These are phyloP conservation scores for Lupinus albus DNA, from an alignment of 306 rosid species.

Conservation along the genomic window DNA sequence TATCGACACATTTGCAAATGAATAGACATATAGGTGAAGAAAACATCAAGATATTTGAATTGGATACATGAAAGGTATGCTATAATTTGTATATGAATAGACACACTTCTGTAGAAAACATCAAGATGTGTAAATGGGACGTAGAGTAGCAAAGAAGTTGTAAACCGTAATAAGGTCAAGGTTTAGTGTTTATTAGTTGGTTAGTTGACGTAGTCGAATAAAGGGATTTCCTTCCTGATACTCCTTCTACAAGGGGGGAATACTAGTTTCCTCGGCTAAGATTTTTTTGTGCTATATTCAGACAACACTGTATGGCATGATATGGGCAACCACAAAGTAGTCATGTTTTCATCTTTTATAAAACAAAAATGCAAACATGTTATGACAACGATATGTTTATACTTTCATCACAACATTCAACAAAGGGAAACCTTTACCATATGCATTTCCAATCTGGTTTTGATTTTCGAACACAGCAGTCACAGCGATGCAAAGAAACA, in stretches of 20 bases:
- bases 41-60: background rate
- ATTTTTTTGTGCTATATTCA: background rate
- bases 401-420: conserved; percentile 10
- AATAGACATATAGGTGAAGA: background rate
- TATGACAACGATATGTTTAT: background rate
- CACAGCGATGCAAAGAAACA: conserved; percentile 90
- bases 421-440: conserved; percentile 55
- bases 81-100: background rate
- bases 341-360: background rate
- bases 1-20: background rate
- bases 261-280: background rate
- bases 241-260: background rate
- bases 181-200: background rate
- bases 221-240: background rate
- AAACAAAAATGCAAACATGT: conserved; percentile 10
- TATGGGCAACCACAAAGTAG: background rate
- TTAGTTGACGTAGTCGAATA: background rate
- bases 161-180: background rate
- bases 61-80: background rate
- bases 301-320: background rate
- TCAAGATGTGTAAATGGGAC: background rate
- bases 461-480: conserved; percentile 92
- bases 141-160: background rate
- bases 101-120: background rate
- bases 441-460: conserved; percentile 94